Base-by-base conservation (phyloP, 176 grass and related monocot genomes). In the Carex cristatella region DNA sequence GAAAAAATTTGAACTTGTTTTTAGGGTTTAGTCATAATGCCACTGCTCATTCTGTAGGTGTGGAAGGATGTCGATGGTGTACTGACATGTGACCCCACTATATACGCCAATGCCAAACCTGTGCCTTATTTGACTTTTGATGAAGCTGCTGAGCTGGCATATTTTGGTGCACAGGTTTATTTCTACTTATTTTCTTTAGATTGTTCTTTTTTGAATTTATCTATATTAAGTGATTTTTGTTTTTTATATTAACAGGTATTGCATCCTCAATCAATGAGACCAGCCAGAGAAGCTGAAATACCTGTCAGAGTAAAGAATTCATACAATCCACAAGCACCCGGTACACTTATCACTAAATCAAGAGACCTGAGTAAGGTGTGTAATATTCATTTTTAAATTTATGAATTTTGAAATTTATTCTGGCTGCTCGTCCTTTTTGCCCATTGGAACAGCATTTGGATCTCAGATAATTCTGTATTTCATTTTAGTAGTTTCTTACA, bases 21-120 rank as follows among this genome's bases (percentile, higher is more conserved):
- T 69, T 15, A 38, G 31, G 32, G 33, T 68, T 69, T 42, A 18
- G 66, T 18, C 1, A 61, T 67, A 67, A 54, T 76, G 63, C 27
- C 55, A 42, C 0, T 37, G 66, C 40, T 78, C 54, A 77, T 84
- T 61, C 4, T 55, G 31, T 79, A 97, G 94, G 92, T 97, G 51
- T 97, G 94, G 94, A 97, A 97, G 84, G 94, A 97, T 94, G 94
- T 97, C 53, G 94, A 97, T 90, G 94, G 94, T 87, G 94, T 97
- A 57, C 81, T 97, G 86, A 97, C 94, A 0, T 97, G 92, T 74
- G 94, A 97, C 88, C 94, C 94, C 85, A 93, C 94, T 83, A 97
- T 97, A 53, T 90, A 87, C 86, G 38, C 92, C 85, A 94, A 91
- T 51, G 92, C 94, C 1, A 92, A 89, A 67, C 87, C 94, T 3